Percentiles rank a stretch among this genome's conserved stretches.
Conservation (phyloP, 345 rosid genomes). For the Aquilaria yunnanensis region DNA sequence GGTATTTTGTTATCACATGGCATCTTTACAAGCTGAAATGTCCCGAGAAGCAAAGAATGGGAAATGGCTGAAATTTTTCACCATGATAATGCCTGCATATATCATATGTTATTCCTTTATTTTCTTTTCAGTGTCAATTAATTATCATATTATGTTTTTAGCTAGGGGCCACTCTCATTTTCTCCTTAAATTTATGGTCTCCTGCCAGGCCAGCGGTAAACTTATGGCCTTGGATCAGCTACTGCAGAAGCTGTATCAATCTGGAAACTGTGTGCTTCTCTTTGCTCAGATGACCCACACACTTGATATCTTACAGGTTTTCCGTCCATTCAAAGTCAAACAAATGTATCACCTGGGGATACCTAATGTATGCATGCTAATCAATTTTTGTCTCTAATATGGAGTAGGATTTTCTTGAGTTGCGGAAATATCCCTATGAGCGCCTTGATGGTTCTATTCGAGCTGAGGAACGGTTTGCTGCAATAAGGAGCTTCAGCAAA, state of each 20-base stretch:
- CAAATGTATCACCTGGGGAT: constrained; percentile 5
- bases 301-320: constrained; percentile 87
- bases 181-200: background rate
- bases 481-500: constrained; percentile 69
- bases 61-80: background rate
- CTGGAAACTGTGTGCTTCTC: constrained; percentile 80
- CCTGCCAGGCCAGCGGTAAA: constrained; percentile 76
- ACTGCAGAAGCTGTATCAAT: constrained; percentile 49
- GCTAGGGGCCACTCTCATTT: background rate
- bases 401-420: constrained; percentile 76
- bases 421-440: constrained; percentile 75
- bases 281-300: constrained; percentile 93
- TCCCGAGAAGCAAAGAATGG: constrained; percentile 1
- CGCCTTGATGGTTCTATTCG: constrained; percentile 96
- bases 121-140: background rate
- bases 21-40: background rate
- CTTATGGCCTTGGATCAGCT: constrained; percentile 68
- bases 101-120: background rate
- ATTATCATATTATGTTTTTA: background rate
- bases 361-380: background rate
- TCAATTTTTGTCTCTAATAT: constrained; percentile 5
- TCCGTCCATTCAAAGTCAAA: background rate
- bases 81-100: background rate
- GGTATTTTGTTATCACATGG: constrained; percentile 33
- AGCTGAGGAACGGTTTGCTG: constrained; percentile 94